Evolutionary conservation across 169 alveolate genomes (phyloP), one percentile per base, ranked within the genome.

Genomic region (Plasmodium blacklocki): DNA sequence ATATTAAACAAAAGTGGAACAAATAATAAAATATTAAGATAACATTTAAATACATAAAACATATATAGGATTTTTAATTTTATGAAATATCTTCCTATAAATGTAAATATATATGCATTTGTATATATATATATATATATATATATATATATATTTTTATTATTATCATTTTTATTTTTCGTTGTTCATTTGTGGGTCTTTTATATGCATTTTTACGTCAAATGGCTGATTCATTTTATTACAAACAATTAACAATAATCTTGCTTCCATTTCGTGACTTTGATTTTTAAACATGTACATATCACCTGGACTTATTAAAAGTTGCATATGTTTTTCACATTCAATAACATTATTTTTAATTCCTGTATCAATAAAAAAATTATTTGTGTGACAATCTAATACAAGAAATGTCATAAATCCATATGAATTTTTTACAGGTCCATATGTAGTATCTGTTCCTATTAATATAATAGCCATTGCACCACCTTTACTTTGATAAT

Each of bases 391-490:
- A 47, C 92, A 86, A 72, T 72, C 92, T 86, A 86, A 67, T 71
- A 86, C 75, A 54, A 86, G 92, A 72, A 86, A 86, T 7, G 92
- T 86, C 92, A 86, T 86, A 86, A 86, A 86, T 15, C 92, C 92
- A 66, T 86, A 67, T 1, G 74, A 45, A 54, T 86, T 86, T 67
- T 86, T 86, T 60, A 86, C 87, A 43, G 92, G 92, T 2, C 92
- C 92, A 86, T 86, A 86, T 39, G 86, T 73, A 15, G 85, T 86
- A 60, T 67, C 88, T 0, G 92, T 54, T 7, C 71, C 92, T 49
- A 86, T 86, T 39, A 86, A 86, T 59, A 86, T 86, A 54, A 86
- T 72, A 59, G 88, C 86, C 92, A 86, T 86, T 86, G 88, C 92
- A 23, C 92, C 92, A 26, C 92, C 92, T 52, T 62, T 86, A 26